Evolutionary conservation across 148 eudicot genomes (phyloP).

Genomic region (Pharnaceum exiguum): DNA sequence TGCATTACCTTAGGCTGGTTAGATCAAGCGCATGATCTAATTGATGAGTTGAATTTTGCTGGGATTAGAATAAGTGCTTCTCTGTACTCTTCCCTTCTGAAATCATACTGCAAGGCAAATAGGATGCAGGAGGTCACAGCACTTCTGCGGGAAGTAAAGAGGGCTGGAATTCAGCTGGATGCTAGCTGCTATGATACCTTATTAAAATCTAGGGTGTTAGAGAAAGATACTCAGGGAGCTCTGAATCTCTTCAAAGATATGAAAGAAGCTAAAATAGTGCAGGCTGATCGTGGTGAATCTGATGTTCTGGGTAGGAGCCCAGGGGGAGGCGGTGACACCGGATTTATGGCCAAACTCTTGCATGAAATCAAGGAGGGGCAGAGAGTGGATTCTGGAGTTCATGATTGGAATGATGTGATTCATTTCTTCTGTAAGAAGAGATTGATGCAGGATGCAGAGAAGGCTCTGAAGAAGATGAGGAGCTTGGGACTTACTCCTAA

Average conservation of each 20-base stretch:
- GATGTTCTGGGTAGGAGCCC: slow-evolving; percentile 42
- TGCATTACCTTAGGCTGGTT: slow-evolving; percentile 87
- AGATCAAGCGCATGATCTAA: slow-evolving; percentile 88
- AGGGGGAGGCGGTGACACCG: slow-evolving; percentile 45
- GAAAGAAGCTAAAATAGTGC: slow-evolving; percentile 81
- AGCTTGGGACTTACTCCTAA: slow-evolving; percentile 81
- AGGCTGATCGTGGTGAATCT: slow-evolving; percentile 48
- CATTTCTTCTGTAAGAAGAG: slow-evolving; percentile 88
- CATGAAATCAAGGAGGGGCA: slow-evolving; percentile 82
- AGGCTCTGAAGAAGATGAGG: slow-evolving; percentile 91
- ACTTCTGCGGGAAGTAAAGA: slow-evolving; percentile 66
- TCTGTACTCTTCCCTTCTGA: slow-evolving; percentile 65
- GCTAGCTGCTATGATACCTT: slow-evolving; percentile 63
- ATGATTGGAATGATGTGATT: slow-evolving; percentile 88
- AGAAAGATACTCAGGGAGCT: slow-evolving; percentile 72
- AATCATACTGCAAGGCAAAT: slow-evolving; percentile 77
- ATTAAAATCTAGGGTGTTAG: slow-evolving; percentile 55
- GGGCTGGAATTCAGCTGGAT: slow-evolving; percentile 78
- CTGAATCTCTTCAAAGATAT: slow-evolving; percentile 82
- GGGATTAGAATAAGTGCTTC: slow-evolving; percentile 68
- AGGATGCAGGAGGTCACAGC: slow-evolving; percentile 48
- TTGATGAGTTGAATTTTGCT: slow-evolving; percentile 83
- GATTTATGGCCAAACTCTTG: slow-evolving; percentile 74
- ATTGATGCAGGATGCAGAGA: slow-evolving; percentile 94
- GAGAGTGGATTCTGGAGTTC: slow-evolving; percentile 67